phyloP scores from a whole-genome alignment of 148 eudicot species.

The Camellia lanceoleosa region DNA sequence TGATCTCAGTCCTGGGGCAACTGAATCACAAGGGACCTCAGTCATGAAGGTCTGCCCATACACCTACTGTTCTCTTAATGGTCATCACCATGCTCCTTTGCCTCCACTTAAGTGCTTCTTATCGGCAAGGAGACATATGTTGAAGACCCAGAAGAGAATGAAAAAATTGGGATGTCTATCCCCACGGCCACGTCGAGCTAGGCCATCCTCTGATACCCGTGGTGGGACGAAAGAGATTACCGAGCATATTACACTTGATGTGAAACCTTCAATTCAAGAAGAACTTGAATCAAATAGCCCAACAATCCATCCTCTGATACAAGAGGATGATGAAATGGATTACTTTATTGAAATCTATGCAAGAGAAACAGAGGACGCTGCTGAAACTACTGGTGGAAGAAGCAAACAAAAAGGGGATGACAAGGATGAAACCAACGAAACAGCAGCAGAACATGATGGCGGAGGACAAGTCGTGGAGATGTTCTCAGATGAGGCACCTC shows the following conservation, averaged over 20 bases:
- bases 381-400: background rate
- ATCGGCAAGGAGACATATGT: slow-evolving; percentile 45
- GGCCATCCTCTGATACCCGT: slow-evolving; percentile 12
- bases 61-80: slow-evolving; percentile 81
- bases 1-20: slow-evolving; percentile 53
- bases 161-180: slow-evolving; percentile 39
- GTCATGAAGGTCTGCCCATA: slow-evolving; percentile 71
- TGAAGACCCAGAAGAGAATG: slow-evolving; percentile 49
- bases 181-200: slow-evolving; percentile 45
- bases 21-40: slow-evolving; percentile 71
- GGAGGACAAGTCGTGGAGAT: slow-evolving; percentile 18
- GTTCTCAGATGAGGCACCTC: slow-evolving; percentile 20
- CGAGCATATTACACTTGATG: background rate
- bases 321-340: slow-evolving; percentile 27
- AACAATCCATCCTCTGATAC: slow-evolving; percentile 4
- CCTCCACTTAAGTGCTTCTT: slow-evolving; percentile 71
- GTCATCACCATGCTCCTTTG: slow-evolving; percentile 53
- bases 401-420: background rate
- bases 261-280: slow-evolving; percentile 14
- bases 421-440: background rate
- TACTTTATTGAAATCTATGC: slow-evolving; percentile 55
- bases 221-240: slow-evolving; percentile 8
- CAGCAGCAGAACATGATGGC: background rate
- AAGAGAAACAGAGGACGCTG: slow-evolving; percentile 12
- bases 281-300: slow-evolving; percentile 6